Evolutionary conservation across 1,139 yeast species (phyloP), one percentile per base, ranked within the genome.

Genomic region (Candida sojae): DNA sequence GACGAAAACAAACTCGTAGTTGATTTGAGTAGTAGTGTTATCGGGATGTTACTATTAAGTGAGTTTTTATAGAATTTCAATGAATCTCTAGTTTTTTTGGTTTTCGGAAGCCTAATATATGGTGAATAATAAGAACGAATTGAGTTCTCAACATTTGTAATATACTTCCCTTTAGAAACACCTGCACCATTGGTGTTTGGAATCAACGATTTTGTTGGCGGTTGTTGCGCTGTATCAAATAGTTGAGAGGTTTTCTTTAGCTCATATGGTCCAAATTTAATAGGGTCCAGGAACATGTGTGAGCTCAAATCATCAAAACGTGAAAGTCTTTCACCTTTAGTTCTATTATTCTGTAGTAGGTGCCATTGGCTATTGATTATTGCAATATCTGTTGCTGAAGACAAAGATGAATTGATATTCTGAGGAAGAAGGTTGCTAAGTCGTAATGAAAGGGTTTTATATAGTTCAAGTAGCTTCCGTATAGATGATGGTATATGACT

Each of bases 1-100:
- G 63, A 64, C 2, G 72, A 62, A 48, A 71, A 65, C 11, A 75
- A 61, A 13, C 63, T 50, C 36, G 67, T 61, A 30, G 55, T 56
- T 48, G 69, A 72, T 45, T 60, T 60, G 5, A 74, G 54, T 5
- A 75, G 53, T 12, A 75, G 50, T 3, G 67, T 53, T 5, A 74
- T 56, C 1, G 79, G 79, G 0, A 77, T 34, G 5, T 12, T 60
- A n/a, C 53, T 42, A 4, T 51, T 42, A 6, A 74, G 52, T 25
- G 67, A 56, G 32, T 63, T 56, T 10, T 53, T 51, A 53, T 60
- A 71, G 75, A 74, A 73, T 34, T 53, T 52, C 53, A 60, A 64
- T 9, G 70, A 59, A 11, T 64, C 60, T 25, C 48, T 48, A 5
- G 51, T 33, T 11, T 54, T 39, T 4, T 43, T 32, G 8, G 48